These are phyloP conservation scores for Colletotrichum lindemuthianum DNA, from an alignment of 2,329 filamentous ascomycete species.

Conservation along the genomic window DNA sequence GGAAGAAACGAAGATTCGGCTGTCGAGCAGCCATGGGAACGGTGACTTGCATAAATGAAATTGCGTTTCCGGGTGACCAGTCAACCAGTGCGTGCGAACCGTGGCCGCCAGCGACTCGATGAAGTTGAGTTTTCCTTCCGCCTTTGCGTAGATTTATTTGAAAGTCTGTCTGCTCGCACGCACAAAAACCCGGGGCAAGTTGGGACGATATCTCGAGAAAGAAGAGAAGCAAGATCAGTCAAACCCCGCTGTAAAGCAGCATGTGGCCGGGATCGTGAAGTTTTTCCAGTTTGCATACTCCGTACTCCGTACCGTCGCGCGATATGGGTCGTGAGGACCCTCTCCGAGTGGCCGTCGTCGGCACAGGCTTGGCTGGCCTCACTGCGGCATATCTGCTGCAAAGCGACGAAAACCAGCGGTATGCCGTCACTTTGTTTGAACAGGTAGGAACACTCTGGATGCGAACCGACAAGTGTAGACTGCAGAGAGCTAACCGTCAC, in stretches of 20 bases:
- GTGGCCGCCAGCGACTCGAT: not conserved
- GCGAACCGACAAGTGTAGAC: not conserved
- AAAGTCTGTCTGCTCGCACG: not conserved
- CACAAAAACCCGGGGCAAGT: no score
- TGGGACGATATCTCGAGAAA: no score
- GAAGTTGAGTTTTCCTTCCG: not conserved
- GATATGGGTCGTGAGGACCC: constrained; percentile 13
- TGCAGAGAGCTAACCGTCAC: not conserved
- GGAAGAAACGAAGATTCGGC: not conserved
- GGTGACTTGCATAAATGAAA: constrained; percentile 24
- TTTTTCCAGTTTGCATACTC: not conserved
- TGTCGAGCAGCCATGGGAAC: not conserved
- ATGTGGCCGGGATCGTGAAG: not conserved
- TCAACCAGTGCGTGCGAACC: no score
- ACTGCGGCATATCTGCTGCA: constrained; percentile 48
- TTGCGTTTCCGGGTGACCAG: constrained; percentile 1
- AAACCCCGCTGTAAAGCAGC: not conserved
- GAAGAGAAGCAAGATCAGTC: no score
- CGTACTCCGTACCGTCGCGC: no score
- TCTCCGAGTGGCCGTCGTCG: constrained; percentile 46
- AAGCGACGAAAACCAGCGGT: constrained; percentile 44
- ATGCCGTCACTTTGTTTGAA: constrained; percentile 49
- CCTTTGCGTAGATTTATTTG: not conserved
- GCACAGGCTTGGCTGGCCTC: constrained; percentile 50
- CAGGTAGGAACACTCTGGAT: constrained; percentile 41